Evolutionary conservation across 768 basidiomycete genomes (phyloP).

Genomic region (Mycena filopes): DNA sequence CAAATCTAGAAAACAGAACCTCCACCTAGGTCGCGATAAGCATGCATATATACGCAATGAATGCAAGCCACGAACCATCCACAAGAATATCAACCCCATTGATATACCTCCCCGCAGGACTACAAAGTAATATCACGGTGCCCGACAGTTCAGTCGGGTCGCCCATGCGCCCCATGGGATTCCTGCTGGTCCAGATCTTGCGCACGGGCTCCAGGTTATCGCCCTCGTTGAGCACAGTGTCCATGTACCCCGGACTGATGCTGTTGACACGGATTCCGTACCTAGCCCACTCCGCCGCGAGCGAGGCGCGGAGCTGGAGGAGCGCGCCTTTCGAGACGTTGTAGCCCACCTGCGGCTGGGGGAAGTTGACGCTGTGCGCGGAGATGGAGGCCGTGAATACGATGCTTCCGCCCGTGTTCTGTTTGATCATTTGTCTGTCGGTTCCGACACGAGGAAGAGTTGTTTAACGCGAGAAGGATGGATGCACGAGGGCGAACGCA

Average conservation of each 20-base stretch:
- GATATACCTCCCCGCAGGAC: conserved; percentile 54
- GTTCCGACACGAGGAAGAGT: no score
- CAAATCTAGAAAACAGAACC: conserved; percentile 7
- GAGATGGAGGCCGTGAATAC: conserved; percentile 57
- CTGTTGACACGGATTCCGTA: conserved; percentile 56
- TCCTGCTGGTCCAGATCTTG: conserved; percentile 50
- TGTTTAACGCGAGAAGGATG: no score
- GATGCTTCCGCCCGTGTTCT: conserved; percentile 53
- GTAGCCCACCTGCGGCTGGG: conserved; percentile 53
- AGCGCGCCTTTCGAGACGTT: conserved; percentile 56
- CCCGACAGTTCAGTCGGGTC: conserved; percentile 53
- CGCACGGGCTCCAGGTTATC: conserved; percentile 44
- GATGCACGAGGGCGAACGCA: conserved; percentile 21
- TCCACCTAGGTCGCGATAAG: neutral
- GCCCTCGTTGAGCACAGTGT: conserved; percentile 53
- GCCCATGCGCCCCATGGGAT: conserved; percentile 57
- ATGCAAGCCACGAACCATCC: conserved; percentile 45
- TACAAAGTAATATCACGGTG: conserved; percentile 52
- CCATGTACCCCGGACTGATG: conserved; percentile 56
- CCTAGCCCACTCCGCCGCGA: conserved; percentile 55
- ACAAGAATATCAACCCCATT: conserved; percentile 54
- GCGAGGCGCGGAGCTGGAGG: conserved; percentile 49
- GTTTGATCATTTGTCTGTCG: conserved; percentile 55
- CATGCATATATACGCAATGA: neutral
- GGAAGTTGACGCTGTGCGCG: conserved; percentile 53